Base-by-base conservation (phyloP, 164 flowering plant species). In the Berberis vulgaris region DNA sequence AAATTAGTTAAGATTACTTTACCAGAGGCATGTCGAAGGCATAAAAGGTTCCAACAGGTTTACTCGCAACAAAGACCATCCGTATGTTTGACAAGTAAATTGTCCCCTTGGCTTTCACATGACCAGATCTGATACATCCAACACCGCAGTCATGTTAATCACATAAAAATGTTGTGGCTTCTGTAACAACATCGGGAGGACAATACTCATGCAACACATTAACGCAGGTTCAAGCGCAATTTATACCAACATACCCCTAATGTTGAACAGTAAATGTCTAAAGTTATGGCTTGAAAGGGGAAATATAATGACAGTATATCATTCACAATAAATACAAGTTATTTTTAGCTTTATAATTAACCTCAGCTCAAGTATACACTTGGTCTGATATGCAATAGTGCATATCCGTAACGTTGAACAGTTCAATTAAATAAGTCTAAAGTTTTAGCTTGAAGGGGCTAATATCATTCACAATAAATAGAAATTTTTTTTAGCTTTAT, bases 11-110 rank as follows among this genome's bases (percentile, higher is more conserved):
- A 8, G 13, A 13, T 8, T 11, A 26, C 43, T 38, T 40, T 80
- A 88, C 95, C 87, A 88, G 68, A 9, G 95, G 95, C 86, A 93
- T 80, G 63, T 93, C 97, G 78, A 93, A 90, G 49, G 90, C 90
- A 12, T 0, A 1, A 43, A 90, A 77, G 68, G 59, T 63, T 41
- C 83, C 94, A 62, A 80, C 80, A 45, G 94, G 89, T 72, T 85
- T 88, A 59, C 57, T 73, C 49, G 97, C 83, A 72, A 88, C 97
- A 77, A 90, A 90, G 63, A 93, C 96, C 87, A 93, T 83, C 45
- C 98, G 85, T 7, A 93, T 74, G 49, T 93, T 90, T 57, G 98
- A 93, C 78, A 93, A 72, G 78, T 85, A 93, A 62, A 93, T 79
- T 43, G 79, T 85, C 38, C 98, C 98, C 80, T 78, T 90, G 1